Percentiles rank a stretch among this genome's conserved stretches.
These are phyloP conservation scores for Talaromyces trachyspermus DNA, from an alignment of 495 filamentous ascomycete genomes.

Conservation along the genomic window DNA sequence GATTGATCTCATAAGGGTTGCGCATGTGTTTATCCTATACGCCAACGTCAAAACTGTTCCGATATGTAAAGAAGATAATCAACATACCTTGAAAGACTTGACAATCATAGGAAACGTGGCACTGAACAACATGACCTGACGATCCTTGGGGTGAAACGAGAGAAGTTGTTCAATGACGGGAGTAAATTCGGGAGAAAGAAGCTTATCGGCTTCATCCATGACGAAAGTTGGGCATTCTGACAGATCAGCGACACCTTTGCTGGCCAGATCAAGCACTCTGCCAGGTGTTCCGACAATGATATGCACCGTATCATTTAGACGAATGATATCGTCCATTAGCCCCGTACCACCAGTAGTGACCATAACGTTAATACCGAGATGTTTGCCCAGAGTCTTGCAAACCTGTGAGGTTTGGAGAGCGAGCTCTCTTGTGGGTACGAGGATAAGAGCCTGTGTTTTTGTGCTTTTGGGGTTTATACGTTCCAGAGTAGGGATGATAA, in stretches of 20 bases:
- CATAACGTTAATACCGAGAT: slow-evolving; percentile 97
- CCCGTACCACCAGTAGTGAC: slow-evolving; percentile 94
- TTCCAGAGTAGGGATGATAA: slow-evolving; percentile 92
- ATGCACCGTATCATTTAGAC: slow-evolving; percentile 87
- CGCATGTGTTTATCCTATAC: slow-evolving; percentile 85
- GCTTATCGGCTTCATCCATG: slow-evolving; percentile 98
- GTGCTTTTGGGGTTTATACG: slow-evolving; percentile 91
- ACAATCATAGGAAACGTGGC: slow-evolving; percentile 95
- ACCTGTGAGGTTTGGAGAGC: slow-evolving; percentile 99
- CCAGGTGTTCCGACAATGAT: slow-evolving; percentile 97
- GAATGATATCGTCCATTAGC: slow-evolving; percentile 93
- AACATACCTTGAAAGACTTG: slow-evolving; percentile 76
- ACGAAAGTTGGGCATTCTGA: slow-evolving; percentile 94
- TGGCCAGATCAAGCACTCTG: slow-evolving; percentile 87
- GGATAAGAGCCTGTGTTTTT: slow-evolving; percentile 91
- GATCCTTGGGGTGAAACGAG: slow-evolving; percentile 87
- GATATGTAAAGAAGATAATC: slow-evolving; percentile 1
- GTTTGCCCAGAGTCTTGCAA: slow-evolving; percentile 95
- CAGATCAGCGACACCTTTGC: slow-evolving; percentile 92
- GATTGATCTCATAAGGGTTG: slow-evolving; percentile 94
- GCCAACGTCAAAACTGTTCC: slow-evolving; percentile 10
- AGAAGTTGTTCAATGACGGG: slow-evolving; percentile 93
- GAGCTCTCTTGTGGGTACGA: slow-evolving; percentile 93
- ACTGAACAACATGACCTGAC: slow-evolving; percentile 98
- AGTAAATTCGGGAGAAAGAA: slow-evolving; percentile 93